Conservation (phyloP, 1,284 basidiomycete species). For the Puccinia brachypodii region DNA sequence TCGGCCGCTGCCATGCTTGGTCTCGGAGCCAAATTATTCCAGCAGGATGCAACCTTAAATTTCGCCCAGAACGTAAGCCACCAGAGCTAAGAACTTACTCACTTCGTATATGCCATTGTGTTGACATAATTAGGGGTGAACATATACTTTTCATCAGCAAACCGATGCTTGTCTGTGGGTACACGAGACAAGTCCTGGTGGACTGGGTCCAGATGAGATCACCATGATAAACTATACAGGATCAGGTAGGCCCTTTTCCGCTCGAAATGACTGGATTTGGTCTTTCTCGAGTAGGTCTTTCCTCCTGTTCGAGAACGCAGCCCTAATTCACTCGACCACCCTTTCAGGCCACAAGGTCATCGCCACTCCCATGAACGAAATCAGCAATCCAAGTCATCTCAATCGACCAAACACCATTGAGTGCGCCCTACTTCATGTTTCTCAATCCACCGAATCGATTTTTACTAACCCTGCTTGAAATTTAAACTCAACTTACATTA, state of each 20-base stretch:
- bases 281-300: not conserved
- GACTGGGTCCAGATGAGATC: constrained; percentile 33
- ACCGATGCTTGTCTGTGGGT: constrained; percentile 47
- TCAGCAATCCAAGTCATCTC: constrained; percentile 28
- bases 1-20: constrained; percentile 64
- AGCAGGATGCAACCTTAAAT: constrained; percentile 58
- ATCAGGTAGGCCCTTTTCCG: not conserved
- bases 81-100: not conserved
- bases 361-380: constrained; percentile 28
- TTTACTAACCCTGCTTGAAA: not conserved
- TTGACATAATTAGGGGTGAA: too few relatives aligned
- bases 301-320: not conserved
- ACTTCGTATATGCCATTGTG: too few relatives aligned
- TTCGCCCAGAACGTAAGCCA: constrained; percentile 49
- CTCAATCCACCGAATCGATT: not conserved
- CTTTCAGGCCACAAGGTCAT: not conserved
- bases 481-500: not conserved
- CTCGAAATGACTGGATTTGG: not conserved
- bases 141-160: constrained; percentile 24
- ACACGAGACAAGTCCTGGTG: constrained; percentile 24
- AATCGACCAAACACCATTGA: constrained; percentile 32
- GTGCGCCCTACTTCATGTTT: not conserved
- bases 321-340: not conserved
- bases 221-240: constrained; percentile 13
- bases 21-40: constrained; percentile 61